phyloP scores from a whole-genome alignment of 345 rosid species.

The Fremontodendron californicum region DNA sequence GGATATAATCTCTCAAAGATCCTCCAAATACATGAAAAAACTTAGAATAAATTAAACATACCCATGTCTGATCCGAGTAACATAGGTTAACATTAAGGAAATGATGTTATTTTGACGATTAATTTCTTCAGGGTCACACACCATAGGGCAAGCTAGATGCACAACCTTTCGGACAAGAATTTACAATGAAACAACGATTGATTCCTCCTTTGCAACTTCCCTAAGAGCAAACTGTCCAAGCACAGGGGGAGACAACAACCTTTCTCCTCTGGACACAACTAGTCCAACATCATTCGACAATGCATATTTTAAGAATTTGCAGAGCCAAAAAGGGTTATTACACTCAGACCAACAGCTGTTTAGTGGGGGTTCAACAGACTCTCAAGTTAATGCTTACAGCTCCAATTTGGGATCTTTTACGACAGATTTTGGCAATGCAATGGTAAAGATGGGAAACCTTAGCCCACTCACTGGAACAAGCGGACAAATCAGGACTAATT shows the following conservation, averaged over 20 bases:
- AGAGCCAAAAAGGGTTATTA: constrained; percentile 38
- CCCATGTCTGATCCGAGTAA: too few relatives aligned
- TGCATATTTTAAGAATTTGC: constrained; percentile 46
- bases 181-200: constrained; percentile 49
- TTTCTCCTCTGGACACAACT: constrained; percentile 36
- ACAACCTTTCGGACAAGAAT: constrained; percentile 19
- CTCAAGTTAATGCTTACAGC: constrained; percentile 43
- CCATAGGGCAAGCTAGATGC: constrained; percentile 17
- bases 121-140: constrained; percentile 14
- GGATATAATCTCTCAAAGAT: not conserved
- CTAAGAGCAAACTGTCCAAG: constrained; percentile 35
- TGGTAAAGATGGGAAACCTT: constrained; percentile 45
- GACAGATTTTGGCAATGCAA: constrained; percentile 46
- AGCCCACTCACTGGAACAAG: constrained; percentile 40
- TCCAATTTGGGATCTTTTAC: constrained; percentile 25
- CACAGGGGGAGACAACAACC: constrained; percentile 40
- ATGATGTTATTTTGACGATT: not conserved
- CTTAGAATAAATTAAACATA: constrained; percentile 30
- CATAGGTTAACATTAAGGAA: too few relatives aligned
- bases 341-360: constrained; percentile 62
- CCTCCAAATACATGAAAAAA: constrained; percentile 35
- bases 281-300: constrained; percentile 44
- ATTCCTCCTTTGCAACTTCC: constrained; percentile 33
- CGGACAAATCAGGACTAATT: constrained; percentile 39
- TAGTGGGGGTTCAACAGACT: constrained; percentile 45